Percentiles rank a stretch among this genome's conserved stretches.
Evolutionary conservation across 148 eudicot genomes (phyloP).

Genomic region (Talinum fruticosum): DNA sequence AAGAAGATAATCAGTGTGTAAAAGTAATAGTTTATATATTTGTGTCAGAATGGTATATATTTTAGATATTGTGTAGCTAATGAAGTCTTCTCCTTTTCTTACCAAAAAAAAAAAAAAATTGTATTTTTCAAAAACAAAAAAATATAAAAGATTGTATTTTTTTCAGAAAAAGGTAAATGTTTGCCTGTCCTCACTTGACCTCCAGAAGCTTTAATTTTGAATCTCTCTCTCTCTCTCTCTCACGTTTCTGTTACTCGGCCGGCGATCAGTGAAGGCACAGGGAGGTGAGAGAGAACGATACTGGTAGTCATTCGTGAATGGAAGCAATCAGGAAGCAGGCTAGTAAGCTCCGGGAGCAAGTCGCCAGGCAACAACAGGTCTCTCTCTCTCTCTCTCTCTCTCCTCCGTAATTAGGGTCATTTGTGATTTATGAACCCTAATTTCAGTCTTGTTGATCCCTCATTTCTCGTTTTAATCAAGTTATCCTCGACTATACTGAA

Average conservation of each 20-base stretch:
- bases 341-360: slow-evolving; percentile 75
- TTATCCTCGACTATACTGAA: neutral
- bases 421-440: slow-evolving; percentile 24
- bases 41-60: too few relatives aligned
- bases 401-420: too few relatives aligned
- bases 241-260: slow-evolving; percentile 1
- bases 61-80: too few relatives aligned
- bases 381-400: neutral
- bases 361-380: slow-evolving; percentile 83
- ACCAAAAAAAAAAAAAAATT: too few relatives aligned
- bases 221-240: slow-evolving; percentile 16
- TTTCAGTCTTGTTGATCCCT: neutral
- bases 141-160: too few relatives aligned
- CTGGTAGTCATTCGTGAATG: slow-evolving; percentile 32
- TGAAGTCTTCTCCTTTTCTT: too few relatives aligned
- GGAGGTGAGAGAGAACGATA: neutral
- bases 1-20: too few relatives aligned
- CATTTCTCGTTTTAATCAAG: neutral
- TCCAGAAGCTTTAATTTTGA: slow-evolving; percentile 7
- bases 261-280: neutral
- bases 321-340: slow-evolving; percentile 90
- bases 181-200: neutral
- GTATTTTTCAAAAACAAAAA: too few relatives aligned
- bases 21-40: too few relatives aligned
- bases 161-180: too few relatives aligned